These are phyloP conservation scores for Penicillium sp. DNA, from an alignment of 2,329 filamentous ascomycete species.

Conservation along the genomic window DNA sequence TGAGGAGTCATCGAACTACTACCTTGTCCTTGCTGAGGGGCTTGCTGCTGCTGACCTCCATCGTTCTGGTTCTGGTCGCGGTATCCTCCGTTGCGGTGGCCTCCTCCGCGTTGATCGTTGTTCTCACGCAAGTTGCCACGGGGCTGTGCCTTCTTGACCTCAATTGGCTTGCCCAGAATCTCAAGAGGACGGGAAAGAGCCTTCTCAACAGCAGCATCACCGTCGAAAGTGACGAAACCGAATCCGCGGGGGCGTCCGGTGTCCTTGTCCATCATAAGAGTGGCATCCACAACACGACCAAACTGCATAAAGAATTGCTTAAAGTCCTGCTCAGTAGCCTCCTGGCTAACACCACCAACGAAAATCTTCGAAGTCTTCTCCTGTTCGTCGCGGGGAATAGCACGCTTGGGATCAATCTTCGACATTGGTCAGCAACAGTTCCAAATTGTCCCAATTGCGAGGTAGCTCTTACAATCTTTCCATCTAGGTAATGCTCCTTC, in stretches of 20 bases:
- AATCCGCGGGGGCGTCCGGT: conserved; percentile 95
- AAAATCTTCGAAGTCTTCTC: conserved; percentile 99
- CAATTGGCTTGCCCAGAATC: conserved; percentile 93
- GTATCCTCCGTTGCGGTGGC: conserved; percentile 40
- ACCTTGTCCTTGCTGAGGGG: conserved; percentile 46
- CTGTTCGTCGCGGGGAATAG: conserved; percentile 95
- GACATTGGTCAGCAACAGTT: conserved; percentile 25
- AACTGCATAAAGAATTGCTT: conserved; percentile 97
- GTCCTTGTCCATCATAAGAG: conserved; percentile 99
- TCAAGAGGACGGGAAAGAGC: conserved; percentile 82
- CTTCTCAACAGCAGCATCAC: conserved; percentile 88
- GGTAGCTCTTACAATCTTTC: conserved; percentile 78
- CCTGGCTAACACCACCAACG: conserved; percentile 94
- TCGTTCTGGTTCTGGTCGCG: conserved; percentile 43
- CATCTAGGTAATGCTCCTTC: conserved; percentile 96
- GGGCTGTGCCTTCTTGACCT: conserved; percentile 97
- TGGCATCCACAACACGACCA: conserved; percentile 92
- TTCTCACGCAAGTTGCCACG: conserved; percentile 92
- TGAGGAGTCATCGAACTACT: conserved; percentile 81
- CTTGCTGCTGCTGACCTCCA: conserved; percentile 50
- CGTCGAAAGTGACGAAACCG: conserved; percentile 97
- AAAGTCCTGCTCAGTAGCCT: conserved; percentile 94
- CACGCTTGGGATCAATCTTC: conserved; percentile 96
- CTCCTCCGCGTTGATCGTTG: conserved; percentile 56
- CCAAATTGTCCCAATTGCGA: conserved; percentile 5